A percentile compares a stretch with the other conserved stretches of the same genome.
Conservation (phyloP, 176 grass and related monocot genomes). For the Alopecurus myosuroides region DNA sequence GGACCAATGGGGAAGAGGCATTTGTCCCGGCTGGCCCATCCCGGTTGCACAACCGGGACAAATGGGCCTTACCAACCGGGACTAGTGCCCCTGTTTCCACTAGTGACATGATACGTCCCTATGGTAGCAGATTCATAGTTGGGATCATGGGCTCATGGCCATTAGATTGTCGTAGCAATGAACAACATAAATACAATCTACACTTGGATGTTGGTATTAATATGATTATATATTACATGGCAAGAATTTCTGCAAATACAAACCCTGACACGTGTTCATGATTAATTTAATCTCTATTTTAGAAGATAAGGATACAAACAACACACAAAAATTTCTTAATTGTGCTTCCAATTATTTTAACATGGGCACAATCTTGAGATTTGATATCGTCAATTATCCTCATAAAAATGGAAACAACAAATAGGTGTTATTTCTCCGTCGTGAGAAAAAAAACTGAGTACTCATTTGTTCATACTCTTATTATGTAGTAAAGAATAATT, state of each 20-base stretch:
- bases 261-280: not conserved
- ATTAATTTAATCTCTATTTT: not conserved
- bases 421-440: not conserved
- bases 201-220: not conserved
- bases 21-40: too few relatives aligned
- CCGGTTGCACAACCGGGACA: too few relatives aligned
- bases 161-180: not conserved
- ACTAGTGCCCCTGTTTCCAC: too few relatives aligned
- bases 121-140: not conserved
- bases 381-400: not conserved
- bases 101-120: not conserved
- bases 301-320: not conserved
- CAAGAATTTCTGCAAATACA: not conserved
- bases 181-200: not conserved
- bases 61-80: too few relatives aligned
- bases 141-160: not conserved
- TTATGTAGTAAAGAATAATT: not conserved
- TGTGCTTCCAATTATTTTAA: not conserved
- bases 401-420: not conserved
- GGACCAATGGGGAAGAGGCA: too few relatives aligned
- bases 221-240: not conserved
- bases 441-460: not conserved
- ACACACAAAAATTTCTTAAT: not conserved
- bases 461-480: not conserved
- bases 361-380: not conserved